Percentiles rank a stretch among this genome's conserved stretches.
phyloP scores from a whole-genome alignment of 106 monocot species.

The Platanthera guangdongensis region DNA sequence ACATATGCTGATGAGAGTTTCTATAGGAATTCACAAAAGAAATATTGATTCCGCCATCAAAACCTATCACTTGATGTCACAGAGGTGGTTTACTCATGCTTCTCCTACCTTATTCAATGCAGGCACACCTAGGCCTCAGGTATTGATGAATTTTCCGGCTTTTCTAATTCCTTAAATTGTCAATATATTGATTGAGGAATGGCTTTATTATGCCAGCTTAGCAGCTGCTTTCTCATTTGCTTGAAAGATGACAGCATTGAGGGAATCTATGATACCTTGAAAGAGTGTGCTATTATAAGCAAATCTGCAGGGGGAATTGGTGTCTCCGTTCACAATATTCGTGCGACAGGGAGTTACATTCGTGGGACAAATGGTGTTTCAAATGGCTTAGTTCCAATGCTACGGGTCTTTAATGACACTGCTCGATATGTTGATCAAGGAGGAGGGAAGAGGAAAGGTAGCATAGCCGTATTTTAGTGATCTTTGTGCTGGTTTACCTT shows the following conservation, averaged over 20 bases:
- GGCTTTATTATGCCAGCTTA: constrained; percentile 38
- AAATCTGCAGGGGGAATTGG: constrained; percentile 98
- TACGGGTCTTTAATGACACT: constrained; percentile 94
- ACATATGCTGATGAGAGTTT: constrained; percentile 96
- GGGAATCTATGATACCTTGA: constrained; percentile 92
- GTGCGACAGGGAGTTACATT: constrained; percentile 86
- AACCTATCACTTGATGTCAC: constrained; percentile 96
- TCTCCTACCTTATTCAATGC: constrained; percentile 95
- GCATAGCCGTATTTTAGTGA: not conserved
- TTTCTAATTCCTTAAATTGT: not conserved
- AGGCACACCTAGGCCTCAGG: constrained; percentile 88
- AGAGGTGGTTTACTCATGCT: constrained; percentile 97
- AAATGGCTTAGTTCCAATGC: constrained; percentile 97
- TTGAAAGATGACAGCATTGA: constrained; percentile 99
- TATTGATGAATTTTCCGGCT: constrained; percentile 8
- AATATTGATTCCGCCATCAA: constrained; percentile 72
- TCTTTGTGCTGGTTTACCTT: not conserved
- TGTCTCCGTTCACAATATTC: constrained; percentile 90
- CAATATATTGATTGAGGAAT: constrained; percentile 4
- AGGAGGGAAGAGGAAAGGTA: constrained; percentile 97
- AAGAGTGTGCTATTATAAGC: constrained; percentile 93
- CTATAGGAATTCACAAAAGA: constrained; percentile 92
- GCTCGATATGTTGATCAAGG: constrained; percentile 99
- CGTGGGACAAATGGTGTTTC: constrained; percentile 94
- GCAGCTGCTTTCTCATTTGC: constrained; percentile 90